Evolutionary conservation across 192 early-diverging fungal species (phyloP), one percentile per base, ranked within the genome.

Genomic region (Podila clonocystis): DNA sequence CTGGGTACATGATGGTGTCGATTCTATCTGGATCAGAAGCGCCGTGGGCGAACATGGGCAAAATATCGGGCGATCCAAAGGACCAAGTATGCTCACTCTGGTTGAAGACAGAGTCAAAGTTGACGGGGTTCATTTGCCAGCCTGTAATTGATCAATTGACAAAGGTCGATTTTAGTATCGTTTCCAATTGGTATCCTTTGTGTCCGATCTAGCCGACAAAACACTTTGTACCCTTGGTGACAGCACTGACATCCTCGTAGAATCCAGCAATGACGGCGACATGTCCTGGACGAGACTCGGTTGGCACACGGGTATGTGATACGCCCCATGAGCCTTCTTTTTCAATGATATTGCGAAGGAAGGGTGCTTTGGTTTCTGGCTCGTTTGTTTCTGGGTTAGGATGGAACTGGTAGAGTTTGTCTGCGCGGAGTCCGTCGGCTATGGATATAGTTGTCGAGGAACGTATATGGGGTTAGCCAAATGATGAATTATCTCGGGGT

Each of bases 251-350:
- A 85, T 98, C 97, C 82, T 98, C 97, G 84, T 98, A 98, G 79
- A 98, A 96, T 8, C 97, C 97, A 17, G 96, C 97, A 86, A 98
- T 97, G 34, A 97, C 88, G 26, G 97, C 97, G n/a, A 98, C 96
- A 78, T 98, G 97, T 9, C 97, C 96, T 29, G 97, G 97, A 17
- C 97, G 87, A 62, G 94, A 95, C 86, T 98, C 97, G 33, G 97
- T 98, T 26, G 97, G 97, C 29, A 98, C 96, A 33, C 94, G 91
- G 9, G 97, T 98, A 73, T 95, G 94, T 38, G 93, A 94, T 24
- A 95, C 89, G 30, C 94, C 94, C 92, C 93, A 95, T 7, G 92
- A 85, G 22, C 88, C 93, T 67, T 90, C 79, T 9, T 86, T 88
- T 55, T 85, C 82, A 65, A 93, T 62, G 60, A 91, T 85, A 49